Evolutionary conservation across 176 grass and related monocot genomes (phyloP), one percentile per base, ranked within the genome.

Genomic region (Musa beccarii): DNA sequence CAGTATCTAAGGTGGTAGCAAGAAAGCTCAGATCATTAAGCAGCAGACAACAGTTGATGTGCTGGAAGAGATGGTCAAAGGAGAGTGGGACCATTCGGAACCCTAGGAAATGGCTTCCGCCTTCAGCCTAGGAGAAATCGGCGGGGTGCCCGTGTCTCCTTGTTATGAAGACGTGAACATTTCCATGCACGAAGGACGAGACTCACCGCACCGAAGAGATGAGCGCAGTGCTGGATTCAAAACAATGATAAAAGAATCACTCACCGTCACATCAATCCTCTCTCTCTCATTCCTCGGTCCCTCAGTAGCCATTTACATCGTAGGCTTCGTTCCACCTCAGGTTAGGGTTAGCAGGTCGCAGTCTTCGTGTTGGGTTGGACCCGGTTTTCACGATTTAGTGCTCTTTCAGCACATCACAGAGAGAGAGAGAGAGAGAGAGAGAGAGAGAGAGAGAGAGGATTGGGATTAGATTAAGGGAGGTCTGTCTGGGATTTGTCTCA

Each of bases 61-160:
- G 34, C 34, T 43, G 34, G 13, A 15, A 62, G 6, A 62, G 17
- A 62, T 19, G 17, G 20, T 62, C 15, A 62, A 62, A 21, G 15
- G 8, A 8, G 55, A 51, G 68, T 49, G 43, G 7, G 2, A 22
- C 8, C 8, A 70, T 51, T 66, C 15, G 49, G 52, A n/a, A 34
- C 61, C 66, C 64, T 78, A 79, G 76, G 68, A 79, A 79, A 11
- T 15, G 65, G 63, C 51, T 43, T 43, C 19, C 9, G 14, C 23
- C n/a, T 57, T 56, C 69, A 53, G 74, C 69, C 84, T 82, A 12
- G 84, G 84, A 86, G 84, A 82, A 82, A 82, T 86, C 79, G 68
- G 84, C 84, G 84, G 84, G 78, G 84, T 67, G 81, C 75, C 75
- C 84, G 79, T 82, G 84, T 80, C 68, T 24, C 84, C 84, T 86